Conservation (phyloP, 225 moss, liverwort and hornwort genomes). For the Sphagnum tenellum region DNA sequence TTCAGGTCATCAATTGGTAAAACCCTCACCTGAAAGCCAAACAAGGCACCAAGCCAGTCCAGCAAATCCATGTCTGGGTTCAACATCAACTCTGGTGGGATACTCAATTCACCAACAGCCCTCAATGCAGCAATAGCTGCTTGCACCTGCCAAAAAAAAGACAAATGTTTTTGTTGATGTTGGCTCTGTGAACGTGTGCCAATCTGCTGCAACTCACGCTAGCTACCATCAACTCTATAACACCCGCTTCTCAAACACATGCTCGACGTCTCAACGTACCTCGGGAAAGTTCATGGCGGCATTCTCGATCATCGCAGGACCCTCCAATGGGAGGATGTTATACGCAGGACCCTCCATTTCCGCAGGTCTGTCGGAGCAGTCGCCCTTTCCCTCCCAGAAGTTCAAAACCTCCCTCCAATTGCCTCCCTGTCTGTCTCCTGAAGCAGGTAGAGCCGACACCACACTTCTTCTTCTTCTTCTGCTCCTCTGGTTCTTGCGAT, state of each 20-base stretch:
- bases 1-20: no score
- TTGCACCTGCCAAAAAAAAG: constrained; percentile 32
- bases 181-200: no score
- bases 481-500: no score
- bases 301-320: constrained; percentile 34
- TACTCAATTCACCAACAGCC: constrained; percentile 49
- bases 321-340: constrained; percentile 81
- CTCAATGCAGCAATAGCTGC: constrained; percentile 71
- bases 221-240: no score
- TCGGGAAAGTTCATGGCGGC: constrained; percentile 58
- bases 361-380: neutral
- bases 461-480: no score
- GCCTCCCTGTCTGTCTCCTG: no score
- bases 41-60: constrained; percentile 90
- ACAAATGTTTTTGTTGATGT: no score
- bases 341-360: constrained; percentile 45
- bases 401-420: no score
- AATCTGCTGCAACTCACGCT: no score
- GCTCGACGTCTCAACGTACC: constrained; percentile 20
- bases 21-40: constrained; percentile 80
- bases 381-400: no score
- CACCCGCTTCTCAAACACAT: neutral
- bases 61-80: constrained; percentile 44
- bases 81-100: constrained; percentile 43
- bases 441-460: no score